Evolutionary conservation across 352 stramenopile species (phyloP), one percentile per base, ranked within the genome.

Genomic region (Pythium dissimile): DNA sequence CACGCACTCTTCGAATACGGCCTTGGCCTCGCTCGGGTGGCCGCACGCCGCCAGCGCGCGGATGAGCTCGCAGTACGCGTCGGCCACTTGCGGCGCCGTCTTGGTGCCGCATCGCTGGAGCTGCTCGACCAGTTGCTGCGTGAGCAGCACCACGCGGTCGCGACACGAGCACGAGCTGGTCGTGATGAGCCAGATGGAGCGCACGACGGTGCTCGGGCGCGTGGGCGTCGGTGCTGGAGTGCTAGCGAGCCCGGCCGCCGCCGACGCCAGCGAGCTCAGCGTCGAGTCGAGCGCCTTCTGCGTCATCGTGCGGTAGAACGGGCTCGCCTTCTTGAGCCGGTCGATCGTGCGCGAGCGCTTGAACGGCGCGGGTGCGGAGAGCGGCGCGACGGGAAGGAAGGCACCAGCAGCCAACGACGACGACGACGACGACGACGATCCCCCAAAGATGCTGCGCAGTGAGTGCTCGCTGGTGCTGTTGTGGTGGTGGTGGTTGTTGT

Each of bases 1-100:
- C 9, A 84, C 42, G 20, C 67, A 84, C 30, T 79, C 73, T 45
- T 79, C 67, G 24, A 81, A 82, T n/a, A 80, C 69, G 10, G 64
- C 62, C 44, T 81, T 78, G 23, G 71, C 65, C 35, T 84, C 75
- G 24, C 67, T 68, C 5, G 66, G 49, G 34, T 82, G 75, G 1
- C 65, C 57, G 18, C 75, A 84, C 15, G 43, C 21, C 11, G 59
- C 56, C 4, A 84, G 54, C 11, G 51, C 59, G 13, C 72, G 43
- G n/a, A 84, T 84, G 6, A 84, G 60, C 11, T 55, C 59, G 20
- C 71, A 73, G 43, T 79, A 80, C 1, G 55, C 62, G 3, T 67
- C 61, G 16, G 58, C 64, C 10, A 66, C 66, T 8, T 54, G 41
- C 5, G 41, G 51, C 10, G 66, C 39, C 0, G 49, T 56, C 48